A percentile compares a stretch with the other conserved stretches of the same genome.
phyloP scores from a whole-genome alignment of 208 protist species.

The Crithidia mellificae region DNA sequence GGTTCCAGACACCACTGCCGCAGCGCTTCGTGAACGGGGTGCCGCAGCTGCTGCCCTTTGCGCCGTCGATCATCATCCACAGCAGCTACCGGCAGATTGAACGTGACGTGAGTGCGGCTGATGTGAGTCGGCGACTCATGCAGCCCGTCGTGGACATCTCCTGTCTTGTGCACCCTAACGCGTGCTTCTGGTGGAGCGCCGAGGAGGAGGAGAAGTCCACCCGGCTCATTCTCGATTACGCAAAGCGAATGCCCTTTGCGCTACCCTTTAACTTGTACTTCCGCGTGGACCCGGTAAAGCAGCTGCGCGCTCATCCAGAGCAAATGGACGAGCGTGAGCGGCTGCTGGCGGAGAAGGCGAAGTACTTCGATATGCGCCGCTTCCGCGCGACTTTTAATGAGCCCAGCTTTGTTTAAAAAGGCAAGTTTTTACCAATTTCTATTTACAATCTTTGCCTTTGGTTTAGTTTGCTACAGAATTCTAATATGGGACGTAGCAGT shows the following conservation, averaged over 20 bases:
- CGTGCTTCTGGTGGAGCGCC: constrained; percentile 84
- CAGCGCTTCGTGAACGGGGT: constrained; percentile 72
- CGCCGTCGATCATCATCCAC: constrained; percentile 75
- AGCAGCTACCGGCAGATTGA: constrained; percentile 57
- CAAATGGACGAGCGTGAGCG: constrained; percentile 37
- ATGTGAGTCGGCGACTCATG: constrained; percentile 59
- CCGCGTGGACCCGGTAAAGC: constrained; percentile 68
- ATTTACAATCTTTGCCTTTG: too few species aligned
- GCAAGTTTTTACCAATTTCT: too few species aligned
- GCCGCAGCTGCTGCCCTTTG: constrained; percentile 65
- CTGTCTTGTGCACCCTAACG: constrained; percentile 72
- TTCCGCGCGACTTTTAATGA: constrained; percentile 36
- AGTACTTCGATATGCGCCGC: constrained; percentile 62
- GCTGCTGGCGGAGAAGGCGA: constrained; percentile 41
- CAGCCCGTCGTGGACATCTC: constrained; percentile 85
- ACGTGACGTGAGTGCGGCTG: constrained; percentile 37
- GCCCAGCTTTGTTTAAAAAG: neutral
- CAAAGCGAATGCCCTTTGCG: constrained; percentile 81
- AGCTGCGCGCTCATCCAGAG: constrained; percentile 42
- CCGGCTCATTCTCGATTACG: constrained; percentile 78
- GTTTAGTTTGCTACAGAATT: too few species aligned
- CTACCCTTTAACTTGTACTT: constrained; percentile 88
- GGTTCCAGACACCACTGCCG: constrained; percentile 72
- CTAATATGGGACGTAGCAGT: too few species aligned
- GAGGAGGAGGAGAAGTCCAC: constrained; percentile 77